Evolutionary conservation across 148 eudicot genomes (phyloP).

Genomic region (Tetragonia tetragonoides): DNA sequence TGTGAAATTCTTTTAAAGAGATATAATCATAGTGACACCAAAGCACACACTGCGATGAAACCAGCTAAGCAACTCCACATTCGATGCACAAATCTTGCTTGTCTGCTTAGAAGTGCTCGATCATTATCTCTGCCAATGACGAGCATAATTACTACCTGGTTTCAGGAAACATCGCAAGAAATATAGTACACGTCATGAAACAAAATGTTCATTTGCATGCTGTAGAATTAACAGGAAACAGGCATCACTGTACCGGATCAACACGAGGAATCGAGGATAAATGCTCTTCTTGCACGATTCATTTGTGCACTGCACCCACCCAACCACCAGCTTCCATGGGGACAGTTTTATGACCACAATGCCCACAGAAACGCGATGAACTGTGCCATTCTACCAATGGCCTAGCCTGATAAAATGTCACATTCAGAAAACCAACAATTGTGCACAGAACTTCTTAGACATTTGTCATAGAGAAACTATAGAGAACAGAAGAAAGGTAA

Average conservation of each 20-base stretch:
- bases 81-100: slow-evolving; percentile 91
- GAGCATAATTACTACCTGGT: slow-evolving; percentile 95
- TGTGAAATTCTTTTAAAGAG: not conserved
- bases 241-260: slow-evolving; percentile 71
- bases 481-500: no score
- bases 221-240: not conserved
- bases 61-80: slow-evolving; percentile 99
- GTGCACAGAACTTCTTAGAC: not conserved
- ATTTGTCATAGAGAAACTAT: no score
- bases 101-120: slow-evolving; percentile 78
- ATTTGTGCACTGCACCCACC: slow-evolving; percentile 72
- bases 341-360: slow-evolving; percentile 64
- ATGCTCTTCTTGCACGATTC: slow-evolving; percentile 75
- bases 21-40: not conserved
- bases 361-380: slow-evolving; percentile 74
- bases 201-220: not conserved
- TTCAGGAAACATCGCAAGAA: slow-evolving; percentile 8
- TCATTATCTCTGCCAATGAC: slow-evolving; percentile 90
- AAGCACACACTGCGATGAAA: slow-evolving; percentile 71
- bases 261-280: slow-evolving; percentile 97
- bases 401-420: slow-evolving; percentile 58
- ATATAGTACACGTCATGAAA: slow-evolving; percentile 8
- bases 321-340: slow-evolving; percentile 91
- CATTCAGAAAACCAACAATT: not conserved
- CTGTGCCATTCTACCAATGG: slow-evolving; percentile 87